Conservation (phyloP, 495 filamentous ascomycete genomes). For the Penicillium salamii region DNA sequence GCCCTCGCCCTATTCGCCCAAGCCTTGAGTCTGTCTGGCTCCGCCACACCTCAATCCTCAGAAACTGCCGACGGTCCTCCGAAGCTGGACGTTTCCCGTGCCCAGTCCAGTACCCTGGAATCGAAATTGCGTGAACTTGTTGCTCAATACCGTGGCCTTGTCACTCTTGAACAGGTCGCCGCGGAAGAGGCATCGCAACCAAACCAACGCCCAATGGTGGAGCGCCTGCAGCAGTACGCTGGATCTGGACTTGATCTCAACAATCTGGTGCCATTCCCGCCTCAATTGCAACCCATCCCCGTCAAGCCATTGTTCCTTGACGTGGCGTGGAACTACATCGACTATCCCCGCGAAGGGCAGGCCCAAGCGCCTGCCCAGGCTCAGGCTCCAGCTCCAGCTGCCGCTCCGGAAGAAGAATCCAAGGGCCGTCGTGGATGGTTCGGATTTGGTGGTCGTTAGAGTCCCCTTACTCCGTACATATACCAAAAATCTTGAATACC, state of each 20-base stretch:
- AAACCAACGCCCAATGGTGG: constrained; percentile 55
- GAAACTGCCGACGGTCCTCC: constrained; percentile 37
- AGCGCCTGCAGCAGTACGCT: constrained; percentile 73
- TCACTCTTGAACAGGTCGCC: constrained; percentile 66
- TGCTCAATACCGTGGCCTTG: constrained; percentile 75
- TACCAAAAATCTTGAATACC: constrained; percentile 4
- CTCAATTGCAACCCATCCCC: constrained; percentile 74
- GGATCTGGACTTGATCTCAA: constrained; percentile 62
- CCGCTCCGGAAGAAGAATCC: constrained; percentile 47
- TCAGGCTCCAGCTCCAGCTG: constrained; percentile 10
- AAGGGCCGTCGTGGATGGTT: constrained; percentile 82
- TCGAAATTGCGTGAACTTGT: constrained; percentile 63
- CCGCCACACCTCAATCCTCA: constrained; percentile 33
- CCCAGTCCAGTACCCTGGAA: constrained; percentile 55
- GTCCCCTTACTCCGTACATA: background rate
- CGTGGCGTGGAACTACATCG: constrained; percentile 96
- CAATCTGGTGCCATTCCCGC: constrained; percentile 84
- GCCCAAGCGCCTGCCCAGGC: constrained; percentile 21
- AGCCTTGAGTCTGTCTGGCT: constrained; percentile 53
- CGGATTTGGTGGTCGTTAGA: constrained; percentile 69
- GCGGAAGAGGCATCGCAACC: constrained; percentile 28
- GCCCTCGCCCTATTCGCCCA: constrained; percentile 80
- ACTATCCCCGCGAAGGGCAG: constrained; percentile 66
- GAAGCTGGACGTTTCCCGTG: constrained; percentile 57
- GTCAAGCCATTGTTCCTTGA: constrained; percentile 97